Conservation (phyloP, 2,329 filamentous ascomycete species). For the Sodiomyces alkalinus region DNA sequence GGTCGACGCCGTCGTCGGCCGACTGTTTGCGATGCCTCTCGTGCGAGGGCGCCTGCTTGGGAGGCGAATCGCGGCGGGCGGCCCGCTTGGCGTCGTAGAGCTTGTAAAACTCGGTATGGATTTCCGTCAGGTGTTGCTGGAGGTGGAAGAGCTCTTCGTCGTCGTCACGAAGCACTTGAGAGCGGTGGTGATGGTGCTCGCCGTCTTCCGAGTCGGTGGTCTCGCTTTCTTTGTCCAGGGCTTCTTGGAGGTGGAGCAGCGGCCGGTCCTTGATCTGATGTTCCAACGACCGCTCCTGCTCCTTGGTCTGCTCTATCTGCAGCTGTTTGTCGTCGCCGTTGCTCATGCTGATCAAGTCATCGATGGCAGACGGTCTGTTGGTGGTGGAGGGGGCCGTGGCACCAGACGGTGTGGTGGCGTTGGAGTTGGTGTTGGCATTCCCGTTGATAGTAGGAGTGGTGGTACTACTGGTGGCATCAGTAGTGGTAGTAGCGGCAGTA, state of each 20-base stretch:
- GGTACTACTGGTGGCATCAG: not conserved
- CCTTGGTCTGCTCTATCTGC: constrained; percentile 61
- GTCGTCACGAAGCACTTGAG: constrained; percentile 75
- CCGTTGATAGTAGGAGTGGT: constrained; percentile 2
- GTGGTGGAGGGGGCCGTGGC: constrained; percentile 6
- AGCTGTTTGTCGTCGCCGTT: constrained; percentile 51
- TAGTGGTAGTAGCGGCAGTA: not conserved
- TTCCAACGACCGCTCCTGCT: constrained; percentile 76
- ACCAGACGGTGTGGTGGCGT: constrained; percentile 1
- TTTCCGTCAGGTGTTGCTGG: constrained; percentile 55
- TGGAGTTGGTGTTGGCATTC: constrained; percentile 12
- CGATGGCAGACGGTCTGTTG: constrained; percentile 40
- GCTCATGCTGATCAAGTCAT: constrained; percentile 64
- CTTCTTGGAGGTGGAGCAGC: constrained; percentile 79
- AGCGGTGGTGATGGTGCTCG: constrained; percentile 23
- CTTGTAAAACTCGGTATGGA: constrained; percentile 72
- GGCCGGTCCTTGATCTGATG: constrained; percentile 83
- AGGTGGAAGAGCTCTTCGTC: constrained; percentile 70
- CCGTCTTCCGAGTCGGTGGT: constrained; percentile 28
- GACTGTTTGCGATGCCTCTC: constrained; percentile 8
- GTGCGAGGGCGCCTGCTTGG: constrained; percentile 8
- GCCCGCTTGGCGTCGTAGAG: constrained; percentile 51
- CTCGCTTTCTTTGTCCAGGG: constrained; percentile 74
- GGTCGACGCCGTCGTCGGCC: constrained; percentile 26
- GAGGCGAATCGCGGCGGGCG: constrained; percentile 18